Percentiles rank a stretch among this genome's conserved stretches.
These are phyloP conservation scores for Eucalyptus melliodora DNA, from an alignment of 345 rosid species.

Conservation along the genomic window DNA sequence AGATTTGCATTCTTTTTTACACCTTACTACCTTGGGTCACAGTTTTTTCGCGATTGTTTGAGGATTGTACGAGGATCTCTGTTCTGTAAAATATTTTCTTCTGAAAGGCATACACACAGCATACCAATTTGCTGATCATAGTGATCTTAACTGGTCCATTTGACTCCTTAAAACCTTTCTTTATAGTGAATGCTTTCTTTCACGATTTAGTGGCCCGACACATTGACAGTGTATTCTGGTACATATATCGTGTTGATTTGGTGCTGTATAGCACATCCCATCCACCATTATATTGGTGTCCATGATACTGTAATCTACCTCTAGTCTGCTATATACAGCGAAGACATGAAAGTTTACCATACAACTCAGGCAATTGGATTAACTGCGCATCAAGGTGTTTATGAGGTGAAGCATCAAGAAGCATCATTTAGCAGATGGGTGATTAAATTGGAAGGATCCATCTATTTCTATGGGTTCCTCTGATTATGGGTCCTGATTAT, in stretches of 20 bases:
- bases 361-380: neutral
- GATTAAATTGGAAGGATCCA: neutral
- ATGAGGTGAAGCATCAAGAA: neutral
- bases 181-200: neutral
- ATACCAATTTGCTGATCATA: neutral
- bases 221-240: neutral
- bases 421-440: neutral
- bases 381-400: neutral
- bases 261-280: neutral
- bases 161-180: neutral
- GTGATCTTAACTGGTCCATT: neutral
- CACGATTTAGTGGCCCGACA: neutral
- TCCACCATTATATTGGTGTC: neutral
- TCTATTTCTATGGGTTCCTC: neutral
- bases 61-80: neutral
- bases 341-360: neutral
- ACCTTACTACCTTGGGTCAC: neutral
- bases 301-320: neutral
- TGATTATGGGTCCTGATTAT: neutral
- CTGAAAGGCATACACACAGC: neutral
- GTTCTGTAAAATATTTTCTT: neutral
- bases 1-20: neutral
- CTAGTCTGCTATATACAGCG: neutral
- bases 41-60: neutral
- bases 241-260: neutral